Base-by-base conservation (phyloP, 116 monocot genomes). In the Papilionanthe hybrid region DNA sequence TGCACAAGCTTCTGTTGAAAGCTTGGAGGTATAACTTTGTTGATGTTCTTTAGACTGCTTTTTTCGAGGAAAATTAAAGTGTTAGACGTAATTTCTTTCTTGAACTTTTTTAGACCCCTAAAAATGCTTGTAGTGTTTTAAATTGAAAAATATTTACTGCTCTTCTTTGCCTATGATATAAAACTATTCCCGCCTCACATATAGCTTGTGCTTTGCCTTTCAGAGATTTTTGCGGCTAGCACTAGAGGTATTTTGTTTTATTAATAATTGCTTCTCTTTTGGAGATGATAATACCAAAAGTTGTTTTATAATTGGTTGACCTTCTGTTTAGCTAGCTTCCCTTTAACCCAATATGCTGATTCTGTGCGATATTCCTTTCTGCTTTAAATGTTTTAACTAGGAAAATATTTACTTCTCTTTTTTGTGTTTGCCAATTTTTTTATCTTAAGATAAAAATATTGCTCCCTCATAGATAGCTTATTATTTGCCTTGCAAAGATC, bases 1-100 rank as follows among this genome's bases (percentile, higher is more conserved):
- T 77, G 66, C 76, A 43, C 76, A 69, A 19, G 2, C 82, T 77
- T 83, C 92, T 48, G 65, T 72, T 43, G 92, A 93, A 83, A 88
- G 49, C 80, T 78, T 87, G 37, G 96, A 93, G 92, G 96, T 96
- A 85, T 78, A 53, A 58, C 10, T 49, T 76, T 83, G 7, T 13
- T 17, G 18, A 20, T 81, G 49, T 11, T 42, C 58, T 13, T 45
- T 63, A 17, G 5, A 37, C 25, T 42, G 20, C 25, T 79, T 75
- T 23, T 19, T 47, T 58, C 55, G 23, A 41, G 32, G 72, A 30
- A 5, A 55, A 69, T 32, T n/a, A 27, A 25, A 69, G 69, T 69
- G 69, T 69, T 22, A 17, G 7, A 15, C 17, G 22, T 65, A 9
- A 45, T 45, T 27, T 25, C 2, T 25, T 37, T 32, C 1, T 5